A percentile compares a stretch with the other conserved stretches of the same genome.
phyloP scores from a whole-genome alignment of 306 rosid genomes.

The Crataegus laevigata region DNA sequence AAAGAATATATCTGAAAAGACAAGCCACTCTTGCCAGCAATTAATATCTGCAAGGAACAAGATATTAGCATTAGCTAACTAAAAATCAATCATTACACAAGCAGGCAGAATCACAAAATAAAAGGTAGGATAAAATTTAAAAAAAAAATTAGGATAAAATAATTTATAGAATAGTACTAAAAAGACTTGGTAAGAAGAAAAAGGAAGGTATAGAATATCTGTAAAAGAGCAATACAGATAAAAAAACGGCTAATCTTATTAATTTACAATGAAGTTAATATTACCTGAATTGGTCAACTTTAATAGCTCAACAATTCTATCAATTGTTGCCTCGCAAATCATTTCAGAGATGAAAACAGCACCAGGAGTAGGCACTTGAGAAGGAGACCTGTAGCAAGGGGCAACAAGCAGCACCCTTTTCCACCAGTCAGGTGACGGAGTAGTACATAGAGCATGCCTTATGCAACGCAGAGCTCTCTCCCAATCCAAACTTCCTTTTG shows the following conservation, averaged over 20 bases:
- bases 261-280: conserved; percentile 12
- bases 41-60: conserved; percentile 77
- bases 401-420: conserved; percentile 90
- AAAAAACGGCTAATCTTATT: background rate
- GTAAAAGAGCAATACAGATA: background rate
- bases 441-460: conserved; percentile 84
- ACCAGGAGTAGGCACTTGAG: conserved; percentile 79
- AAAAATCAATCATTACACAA: conserved; percentile 2
- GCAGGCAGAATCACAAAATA: conserved; percentile 8
- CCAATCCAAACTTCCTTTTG: conserved; percentile 95
- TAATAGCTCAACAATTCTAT: conserved; percentile 80
- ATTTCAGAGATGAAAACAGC: conserved; percentile 95
- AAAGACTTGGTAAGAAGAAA: background rate
- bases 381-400: conserved; percentile 60
- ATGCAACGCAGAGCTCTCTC: conserved; percentile 95
- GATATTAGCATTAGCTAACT: conserved; percentile 20
- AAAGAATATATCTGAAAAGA: conserved; percentile 82
- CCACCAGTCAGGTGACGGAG: conserved; percentile 99
- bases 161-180: no score
- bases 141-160: background rate
- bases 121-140: background rate
- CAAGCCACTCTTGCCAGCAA: conserved; percentile 99
- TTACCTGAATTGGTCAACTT: conserved; percentile 91
- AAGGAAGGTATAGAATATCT: background rate
- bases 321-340: conserved; percentile 90